Percentiles rank a stretch among this genome's conserved stretches.
Conservation (phyloP, 345 rosid genomes). For the Salix udensis region DNA sequence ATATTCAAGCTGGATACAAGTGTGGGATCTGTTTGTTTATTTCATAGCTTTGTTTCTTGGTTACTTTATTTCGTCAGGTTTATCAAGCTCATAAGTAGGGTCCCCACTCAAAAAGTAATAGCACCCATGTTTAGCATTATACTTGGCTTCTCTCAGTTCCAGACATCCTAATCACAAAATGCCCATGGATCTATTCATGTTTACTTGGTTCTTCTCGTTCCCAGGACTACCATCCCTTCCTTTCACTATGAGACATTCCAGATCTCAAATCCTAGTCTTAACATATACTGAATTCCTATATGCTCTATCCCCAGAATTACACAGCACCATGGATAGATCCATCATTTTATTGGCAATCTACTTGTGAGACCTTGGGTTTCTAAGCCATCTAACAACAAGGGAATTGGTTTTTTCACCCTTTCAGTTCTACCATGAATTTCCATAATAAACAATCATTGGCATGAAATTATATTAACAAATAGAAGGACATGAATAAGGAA, state of each 20-base stretch:
- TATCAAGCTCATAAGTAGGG: neutral
- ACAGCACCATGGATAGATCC: neutral
- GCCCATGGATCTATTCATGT: neutral
- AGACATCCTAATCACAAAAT: neutral
- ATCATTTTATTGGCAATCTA: neutral
- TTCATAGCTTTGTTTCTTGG: neutral
- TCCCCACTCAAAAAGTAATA: neutral
- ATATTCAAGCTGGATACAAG: neutral
- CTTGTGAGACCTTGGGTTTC: neutral
- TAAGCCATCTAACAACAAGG: neutral
- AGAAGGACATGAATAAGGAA: neutral
- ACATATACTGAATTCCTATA: neutral
- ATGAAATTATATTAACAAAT: neutral
- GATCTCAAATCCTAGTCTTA: neutral
- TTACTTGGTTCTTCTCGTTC: neutral
- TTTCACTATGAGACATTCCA: neutral
- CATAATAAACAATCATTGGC: neutral
- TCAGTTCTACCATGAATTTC: neutral
- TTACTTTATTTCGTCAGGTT: neutral
- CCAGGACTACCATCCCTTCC: neutral
- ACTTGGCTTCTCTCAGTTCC: neutral
- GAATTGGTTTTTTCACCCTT: neutral
- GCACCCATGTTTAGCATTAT: neutral
- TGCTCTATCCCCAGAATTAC: neutral
- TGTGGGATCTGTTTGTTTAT: neutral